Percentiles rank a stretch among this genome's conserved stretches.
These are phyloP conservation scores for Teunomyces tritomae DNA, from an alignment of 805 yeast species.

Conservation along the genomic window DNA sequence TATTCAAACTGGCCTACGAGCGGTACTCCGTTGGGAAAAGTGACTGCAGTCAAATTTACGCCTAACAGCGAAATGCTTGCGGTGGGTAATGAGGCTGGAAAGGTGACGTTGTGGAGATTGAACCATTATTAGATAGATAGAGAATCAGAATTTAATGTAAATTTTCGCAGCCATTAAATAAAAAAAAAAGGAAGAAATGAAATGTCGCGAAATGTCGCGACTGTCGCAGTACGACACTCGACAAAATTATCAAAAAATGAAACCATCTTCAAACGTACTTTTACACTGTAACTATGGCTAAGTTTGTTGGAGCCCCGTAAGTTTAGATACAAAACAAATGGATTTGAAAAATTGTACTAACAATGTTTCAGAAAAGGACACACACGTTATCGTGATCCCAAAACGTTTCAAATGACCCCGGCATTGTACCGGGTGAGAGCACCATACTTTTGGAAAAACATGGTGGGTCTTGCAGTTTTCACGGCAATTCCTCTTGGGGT, in stretches of 20 bases:
- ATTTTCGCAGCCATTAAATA: not conserved
- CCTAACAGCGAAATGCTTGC: conserved; percentile 81
- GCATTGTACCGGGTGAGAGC: conserved; percentile 87
- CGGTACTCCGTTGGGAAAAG: conserved; percentile 94
- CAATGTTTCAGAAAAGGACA: conserved; percentile 36
- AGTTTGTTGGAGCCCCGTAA: conserved; percentile 17
- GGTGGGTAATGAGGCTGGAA: conserved; percentile 88
- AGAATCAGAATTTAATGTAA: not conserved
- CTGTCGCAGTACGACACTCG: conserved; percentile 1
- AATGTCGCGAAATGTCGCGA: not conserved
- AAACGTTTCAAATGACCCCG: conserved; percentile 85
- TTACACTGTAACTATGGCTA: conserved; percentile 10
- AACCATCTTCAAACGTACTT: not conserved
- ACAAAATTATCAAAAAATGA: not conserved
- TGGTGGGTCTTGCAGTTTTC: conserved; percentile 56
- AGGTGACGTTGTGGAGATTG: conserved; percentile 82
- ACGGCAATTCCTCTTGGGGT: conserved; percentile 68
- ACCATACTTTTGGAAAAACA: conserved; percentile 80
- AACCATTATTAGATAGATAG: conserved; percentile 56
- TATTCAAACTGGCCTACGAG: conserved; percentile 97
- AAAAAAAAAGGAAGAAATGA: not conserved
- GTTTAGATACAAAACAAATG: conserved; percentile 2
- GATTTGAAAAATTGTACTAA: conserved; percentile 6
- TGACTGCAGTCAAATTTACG: conserved; percentile 75
- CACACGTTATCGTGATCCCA: conserved; percentile 52